Base-by-base conservation (phyloP, 805 yeast species). In the Kluyveromyces dobzhanskii region DNA sequence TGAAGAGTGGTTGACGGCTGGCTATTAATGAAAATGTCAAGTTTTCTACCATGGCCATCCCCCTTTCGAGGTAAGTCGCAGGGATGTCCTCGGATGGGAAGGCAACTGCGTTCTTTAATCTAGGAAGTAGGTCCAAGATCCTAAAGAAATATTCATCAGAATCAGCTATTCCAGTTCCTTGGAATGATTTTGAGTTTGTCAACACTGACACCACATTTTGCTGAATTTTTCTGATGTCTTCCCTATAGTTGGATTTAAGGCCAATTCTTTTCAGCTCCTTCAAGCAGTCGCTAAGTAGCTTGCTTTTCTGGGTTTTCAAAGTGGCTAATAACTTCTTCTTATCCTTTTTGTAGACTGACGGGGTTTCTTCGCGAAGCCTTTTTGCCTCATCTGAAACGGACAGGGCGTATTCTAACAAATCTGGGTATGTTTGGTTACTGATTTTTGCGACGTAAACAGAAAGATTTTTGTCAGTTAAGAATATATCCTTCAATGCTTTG, bases 241-340 rank as follows among this genome's bases (percentile, higher is more conserved):
- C 69, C 42, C 80, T 77, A 26, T 80, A 68, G 18, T 73, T 73
- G 3, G 78, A 65, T 48, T 76, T 81, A 47, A 92, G 60, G 1
- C 99, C 99, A 54, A 85, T 75, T 42, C 78, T 65, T 54, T 77
- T 74, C 39, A 90, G 63, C 47, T 85, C 92, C 45, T 78, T 77
- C 43, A 92, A 61, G 0, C 87, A 73, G 41, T 80, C 85, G 61
- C 92, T 82, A 39, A 94, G 64, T 5, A 87, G 60, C 47, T 80
- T 82, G 43, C 79, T 69, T 61, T 92, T 92, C 51, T 85, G 90
- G n/a, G 80, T 71, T 52, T 81, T 84, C 59, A 92, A 66, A 5
- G 85, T 70, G 2, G 87, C 79, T 28, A 81, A 60, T 1, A 66
- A 53, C 55, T 82, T 82, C 62, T 87, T 86, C 46, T 76, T 78